Base-by-base conservation (phyloP, 1,139 yeast species). In the Saccharomyces pastorianus region DNA sequence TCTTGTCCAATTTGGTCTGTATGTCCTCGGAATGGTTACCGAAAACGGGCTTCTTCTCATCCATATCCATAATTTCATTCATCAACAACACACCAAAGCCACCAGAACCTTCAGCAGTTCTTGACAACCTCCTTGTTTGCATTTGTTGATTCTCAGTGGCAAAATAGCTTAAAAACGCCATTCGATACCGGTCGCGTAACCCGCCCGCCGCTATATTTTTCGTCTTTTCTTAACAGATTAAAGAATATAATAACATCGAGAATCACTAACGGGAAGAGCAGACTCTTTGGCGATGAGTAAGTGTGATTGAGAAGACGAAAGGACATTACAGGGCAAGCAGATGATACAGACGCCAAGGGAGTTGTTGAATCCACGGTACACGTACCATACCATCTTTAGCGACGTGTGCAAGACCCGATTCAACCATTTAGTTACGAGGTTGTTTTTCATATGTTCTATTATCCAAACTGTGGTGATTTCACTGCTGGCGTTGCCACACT, bases 1-100 rank as follows among this genome's bases (percentile, higher is more conserved):
- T 82, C 61, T 79, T 81, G 59, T 82, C 82, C 46, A 86, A 71
- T 54, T 72, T 73, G 2, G 67, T 54, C 50, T 71, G 74, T 32
- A 73, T 70, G 47, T 69, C 72, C 4, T 62, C 65, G 50, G 57
- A 61, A 8, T 59, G 49, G 9, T 61, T 61, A 9, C 52, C 52
- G 2, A 51, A 38, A 50, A 57, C 58, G 1, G 62, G 60, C 47
- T 62, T 62, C 46, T 58, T 58, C 32, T 63, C 66, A 9, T 63
- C 69, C 65, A 63, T 63, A 48, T 44, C 56, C 26, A 46, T 47
- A n/a, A 13, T 29, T 11, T 27, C 48, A n/a, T 46, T 26, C 29
- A 46, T 27, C 48, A 46, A 31, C 48, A 46, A 23, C 29, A 20
- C 23, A 14, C 26, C 25, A 17, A 38, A 38, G n/a, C 44, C 44